Base-by-base conservation (phyloP, 108 stramenopile genomes). In the Phaeodactylum tricornutum region DNA sequence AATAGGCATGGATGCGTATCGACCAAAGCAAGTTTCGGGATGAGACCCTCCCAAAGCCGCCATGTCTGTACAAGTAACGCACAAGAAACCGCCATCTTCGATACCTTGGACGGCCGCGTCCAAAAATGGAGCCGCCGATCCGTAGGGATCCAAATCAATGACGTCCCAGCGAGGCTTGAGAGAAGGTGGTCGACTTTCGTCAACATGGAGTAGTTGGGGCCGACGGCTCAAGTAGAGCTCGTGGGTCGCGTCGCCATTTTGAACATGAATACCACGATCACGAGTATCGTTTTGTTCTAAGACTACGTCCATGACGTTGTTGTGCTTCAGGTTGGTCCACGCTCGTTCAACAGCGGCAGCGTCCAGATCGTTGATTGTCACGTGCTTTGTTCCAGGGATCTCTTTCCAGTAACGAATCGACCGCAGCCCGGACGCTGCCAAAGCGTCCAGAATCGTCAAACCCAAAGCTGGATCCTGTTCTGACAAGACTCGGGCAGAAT, bases 121-220 rank as follows among this genome's bases (percentile, higher is more conserved):
- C 9, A 97, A 47, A 56, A 99, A 98, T 4, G 97, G 95, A 6
- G 94, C 89, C 25, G 95, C 92, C n/a, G 77, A 69, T 0, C 98
- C 98, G 62, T 99, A 99, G 12, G 98, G 98, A 68, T 99, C 98
- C 19, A 99, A 64, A 57, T 99, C 98, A 61, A 98, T 93, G 38
- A 98, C 95, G 59, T 99, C 96, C 57, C 59, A 76, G 50, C 76
- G 74, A 17, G 69, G 67, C 35, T 65, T 69, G 7, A 24, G 33
- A n/a, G n/a, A n/a, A n/a, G n/a, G n/a, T n/a, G n/a, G 44, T 61
- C 12, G 37, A 31, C 27, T 17, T 23, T 43, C 15, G 48, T 27
- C 19, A 24, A 3, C 3, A 31, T 40, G 8, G 29, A 31, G 2
- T 43, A 23, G 33, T 12, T 26, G 2, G 27, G 49, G 30, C 17